phyloP scores from a whole-genome alignment of 2,329 filamentous ascomycete species.

The Sporothrix variecibatus region DNA sequence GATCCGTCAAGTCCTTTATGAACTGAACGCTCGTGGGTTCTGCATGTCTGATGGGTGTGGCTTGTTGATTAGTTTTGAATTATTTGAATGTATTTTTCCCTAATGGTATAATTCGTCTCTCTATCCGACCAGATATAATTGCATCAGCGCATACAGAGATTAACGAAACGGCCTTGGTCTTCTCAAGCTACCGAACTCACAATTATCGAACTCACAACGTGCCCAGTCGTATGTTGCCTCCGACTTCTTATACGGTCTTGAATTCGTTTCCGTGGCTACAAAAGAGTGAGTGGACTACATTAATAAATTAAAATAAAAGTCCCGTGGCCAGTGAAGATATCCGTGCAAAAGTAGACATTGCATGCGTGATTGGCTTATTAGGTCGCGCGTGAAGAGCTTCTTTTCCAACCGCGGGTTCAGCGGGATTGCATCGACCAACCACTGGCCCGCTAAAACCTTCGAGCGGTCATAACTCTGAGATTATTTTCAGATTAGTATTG shows the following conservation, averaged over 20 bases:
- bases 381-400: no score
- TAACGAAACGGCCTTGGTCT: neutral
- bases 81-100: neutral
- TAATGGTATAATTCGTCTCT: neutral
- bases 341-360: no score
- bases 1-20: slow-evolving; percentile 55
- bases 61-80: neutral
- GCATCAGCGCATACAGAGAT: neutral
- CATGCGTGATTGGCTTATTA: no score
- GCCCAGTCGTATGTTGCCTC: no score
- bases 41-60: neutral
- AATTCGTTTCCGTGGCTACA: no score
- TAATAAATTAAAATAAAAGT: no score
- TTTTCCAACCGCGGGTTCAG: neutral
- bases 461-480: neutral
- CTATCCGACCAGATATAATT: neutral
- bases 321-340: no score
- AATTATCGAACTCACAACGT: no score
- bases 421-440: neutral
- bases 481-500: neutral
- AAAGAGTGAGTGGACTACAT: no score
- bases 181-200: no score
- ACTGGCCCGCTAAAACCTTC: neutral
- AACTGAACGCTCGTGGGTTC: slow-evolving; percentile 18
- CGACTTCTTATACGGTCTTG: neutral